A percentile compares a stretch with the other conserved stretches of the same genome.
These are phyloP conservation scores for Raphanus hybrid DNA, from an alignment of 441 rosid species.

Conservation along the genomic window DNA sequence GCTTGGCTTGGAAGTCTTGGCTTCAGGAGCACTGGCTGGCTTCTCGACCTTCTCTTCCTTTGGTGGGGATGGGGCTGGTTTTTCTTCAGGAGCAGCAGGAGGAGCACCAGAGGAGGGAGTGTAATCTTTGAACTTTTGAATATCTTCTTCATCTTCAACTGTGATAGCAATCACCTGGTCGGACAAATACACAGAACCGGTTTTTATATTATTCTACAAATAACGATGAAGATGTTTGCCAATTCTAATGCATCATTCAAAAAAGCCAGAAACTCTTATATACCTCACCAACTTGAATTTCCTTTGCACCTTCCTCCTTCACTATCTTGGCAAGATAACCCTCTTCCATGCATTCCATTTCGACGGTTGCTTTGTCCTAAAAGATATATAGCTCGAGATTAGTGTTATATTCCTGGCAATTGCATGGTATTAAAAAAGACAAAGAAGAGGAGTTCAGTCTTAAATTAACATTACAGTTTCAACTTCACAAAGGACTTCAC, in stretches of 20 bases:
- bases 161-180: conserved; percentile 82
- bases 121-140: conserved; percentile 86
- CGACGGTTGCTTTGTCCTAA: conserved; percentile 96
- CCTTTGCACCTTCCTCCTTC: conserved; percentile 85
- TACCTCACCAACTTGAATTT: conserved; percentile 97
- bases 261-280: conserved; percentile 30
- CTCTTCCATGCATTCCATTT: conserved; percentile 99
- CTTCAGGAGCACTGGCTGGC: conserved; percentile 61
- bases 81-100: conserved; percentile 52
- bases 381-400: conserved; percentile 18
- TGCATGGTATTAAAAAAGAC: not conserved
- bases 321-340: conserved; percentile 95
- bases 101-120: conserved; percentile 57
- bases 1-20: conserved; percentile 60
- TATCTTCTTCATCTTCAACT: conserved; percentile 89
- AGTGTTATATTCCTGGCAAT: conserved; percentile 9
- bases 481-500: conserved; percentile 99
- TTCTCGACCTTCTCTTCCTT: conserved; percentile 66
- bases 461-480: conserved; percentile 72
- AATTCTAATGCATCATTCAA: conserved; percentile 4
- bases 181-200: conserved; percentile 9
- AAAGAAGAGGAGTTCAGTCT: conserved; percentile 1
- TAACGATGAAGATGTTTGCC: conserved; percentile 15
- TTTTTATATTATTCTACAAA: not conserved
- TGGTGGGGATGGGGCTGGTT: conserved; percentile 60